These are phyloP conservation scores for Parmelia sp. DNA, from an alignment of 495 filamentous ascomycete species.

Conservation along the genomic window DNA sequence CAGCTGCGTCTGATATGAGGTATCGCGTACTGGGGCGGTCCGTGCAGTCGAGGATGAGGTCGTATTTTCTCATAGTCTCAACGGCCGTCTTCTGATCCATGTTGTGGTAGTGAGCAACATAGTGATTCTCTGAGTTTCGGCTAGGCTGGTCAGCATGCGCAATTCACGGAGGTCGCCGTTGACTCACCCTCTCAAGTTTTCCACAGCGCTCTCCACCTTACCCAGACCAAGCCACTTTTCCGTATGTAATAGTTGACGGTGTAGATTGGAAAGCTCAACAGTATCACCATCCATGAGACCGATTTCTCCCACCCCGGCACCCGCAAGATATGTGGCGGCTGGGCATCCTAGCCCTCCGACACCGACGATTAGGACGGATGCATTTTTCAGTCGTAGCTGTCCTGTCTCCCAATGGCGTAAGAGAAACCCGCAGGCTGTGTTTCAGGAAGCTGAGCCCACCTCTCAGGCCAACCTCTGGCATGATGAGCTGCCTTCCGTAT, in stretches of 20 bases:
- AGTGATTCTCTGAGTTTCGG: constrained; percentile 62
- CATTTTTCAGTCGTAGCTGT: constrained; percentile 67
- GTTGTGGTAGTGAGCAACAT: constrained; percentile 53
- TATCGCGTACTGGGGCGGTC: constrained; percentile 89
- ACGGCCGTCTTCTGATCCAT: constrained; percentile 60
- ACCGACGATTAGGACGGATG: constrained; percentile 79
- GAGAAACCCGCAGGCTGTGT: constrained; percentile 12
- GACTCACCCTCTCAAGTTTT: constrained; percentile 56
- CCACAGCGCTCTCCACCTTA: constrained; percentile 76
- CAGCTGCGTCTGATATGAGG: constrained; percentile 82
- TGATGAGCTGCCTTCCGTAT: constrained; percentile 89
- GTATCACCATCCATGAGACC: constrained; percentile 82
- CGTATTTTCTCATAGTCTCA: constrained; percentile 58
- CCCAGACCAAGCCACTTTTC: constrained; percentile 61
- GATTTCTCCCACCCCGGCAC: constrained; percentile 76
- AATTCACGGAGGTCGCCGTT: constrained; percentile 11
- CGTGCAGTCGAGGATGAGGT: constrained; percentile 88
- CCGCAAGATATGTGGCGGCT: constrained; percentile 81
- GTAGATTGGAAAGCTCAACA: constrained; percentile 86
- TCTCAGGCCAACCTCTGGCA: constrained; percentile 74
- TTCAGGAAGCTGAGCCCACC: constrained; percentile 39
- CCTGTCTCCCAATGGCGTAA: constrained; percentile 41
- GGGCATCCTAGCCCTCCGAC: constrained; percentile 88
- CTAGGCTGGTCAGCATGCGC: constrained; percentile 29
- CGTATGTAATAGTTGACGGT: constrained; percentile 81